Evolutionary conservation across 2,329 filamentous ascomycete species (phyloP), one percentile per base, ranked within the genome.

Genomic region (Pseudomassariella vexata): DNA sequence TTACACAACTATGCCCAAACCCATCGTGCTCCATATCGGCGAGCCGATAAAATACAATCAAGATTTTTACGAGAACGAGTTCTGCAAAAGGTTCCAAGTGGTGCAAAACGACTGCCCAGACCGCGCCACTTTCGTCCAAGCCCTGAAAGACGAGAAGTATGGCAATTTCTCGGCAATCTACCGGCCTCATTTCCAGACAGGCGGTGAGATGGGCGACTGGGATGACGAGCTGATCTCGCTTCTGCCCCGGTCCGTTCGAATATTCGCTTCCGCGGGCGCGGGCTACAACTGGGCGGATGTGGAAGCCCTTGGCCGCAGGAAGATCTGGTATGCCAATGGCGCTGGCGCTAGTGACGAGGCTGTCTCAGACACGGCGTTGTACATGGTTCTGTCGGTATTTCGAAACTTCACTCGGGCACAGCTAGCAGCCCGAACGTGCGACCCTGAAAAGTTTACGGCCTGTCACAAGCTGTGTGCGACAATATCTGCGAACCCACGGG

Each of bases 231-330:
- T 82, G 12, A 72, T 82, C 22, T 46, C 49, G 2, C 53, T 76
- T 14, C 55, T 83, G 5, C 79, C 79, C 0, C 24, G 50, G 2
- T 70, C 63, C 17, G 71, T 77, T 42, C 66, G 65, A 40, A 71
- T 83, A 19, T 82, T 78, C 56, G 74, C 78, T 25, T 76, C 70
- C 33, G 78, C 79, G 5, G 79, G 79, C 4, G 77, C 78, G 5
- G 66, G 79, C 12, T 82, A 76, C 47, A 76, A 82, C 53, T 82
- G 77, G 77, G 77, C 73, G 1, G 73, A 82, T 42, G 76, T 71
- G 0, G 57, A 66, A 22, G 51, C 56, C 0, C 56, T 76, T 4
- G 45, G 52, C 5, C 41, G 47, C 0, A 48, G 46, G 2, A 43
- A 46, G 2, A 61, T 65, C 41, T 72, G 46, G 53, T 66, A 66